phyloP scores from a whole-genome alignment of 1,284 basidiomycete genomes.

The Cutaneotrichosporon arboriforme region DNA sequence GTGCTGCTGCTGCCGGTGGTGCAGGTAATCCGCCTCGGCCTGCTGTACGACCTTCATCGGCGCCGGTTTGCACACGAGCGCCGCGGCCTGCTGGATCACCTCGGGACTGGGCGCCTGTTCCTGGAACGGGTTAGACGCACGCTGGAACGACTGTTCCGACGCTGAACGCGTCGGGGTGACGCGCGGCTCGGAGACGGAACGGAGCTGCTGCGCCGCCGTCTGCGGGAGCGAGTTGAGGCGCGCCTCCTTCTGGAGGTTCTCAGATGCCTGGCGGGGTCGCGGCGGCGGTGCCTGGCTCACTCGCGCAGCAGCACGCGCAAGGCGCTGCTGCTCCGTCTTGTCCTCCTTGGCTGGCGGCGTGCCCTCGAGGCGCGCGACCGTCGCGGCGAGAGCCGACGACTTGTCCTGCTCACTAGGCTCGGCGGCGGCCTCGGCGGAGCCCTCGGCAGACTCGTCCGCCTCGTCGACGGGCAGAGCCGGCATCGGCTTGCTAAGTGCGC shows the following conservation, averaged over 20 bases:
- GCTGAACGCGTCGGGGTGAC: background rate
- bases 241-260: background rate
- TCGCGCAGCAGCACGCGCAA: too few relatives aligned
- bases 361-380: too few relatives aligned
- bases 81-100: constrained; percentile 1
- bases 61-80: constrained; percentile 1
- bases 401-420: too few relatives aligned
- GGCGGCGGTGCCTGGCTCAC: too few relatives aligned
- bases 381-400: too few relatives aligned
- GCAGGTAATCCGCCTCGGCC: constrained; percentile 1
- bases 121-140: background rate
- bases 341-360: too few relatives aligned
- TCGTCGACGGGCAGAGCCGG: too few relatives aligned
- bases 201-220: background rate
- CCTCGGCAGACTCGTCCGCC: too few relatives aligned
- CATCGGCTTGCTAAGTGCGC: too few relatives aligned
- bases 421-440: too few relatives aligned
- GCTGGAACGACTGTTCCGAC: constrained; percentile 3
- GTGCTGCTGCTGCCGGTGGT: background rate
- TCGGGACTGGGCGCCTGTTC: background rate
- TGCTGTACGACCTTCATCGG: constrained; percentile 1
- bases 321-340: too few relatives aligned
- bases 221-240: constrained; percentile 1
- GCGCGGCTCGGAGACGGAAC: background rate
- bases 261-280: background rate